Conservation (phyloP, 2,329 filamentous ascomycete species). For the Talaromyces amestolkiae region DNA sequence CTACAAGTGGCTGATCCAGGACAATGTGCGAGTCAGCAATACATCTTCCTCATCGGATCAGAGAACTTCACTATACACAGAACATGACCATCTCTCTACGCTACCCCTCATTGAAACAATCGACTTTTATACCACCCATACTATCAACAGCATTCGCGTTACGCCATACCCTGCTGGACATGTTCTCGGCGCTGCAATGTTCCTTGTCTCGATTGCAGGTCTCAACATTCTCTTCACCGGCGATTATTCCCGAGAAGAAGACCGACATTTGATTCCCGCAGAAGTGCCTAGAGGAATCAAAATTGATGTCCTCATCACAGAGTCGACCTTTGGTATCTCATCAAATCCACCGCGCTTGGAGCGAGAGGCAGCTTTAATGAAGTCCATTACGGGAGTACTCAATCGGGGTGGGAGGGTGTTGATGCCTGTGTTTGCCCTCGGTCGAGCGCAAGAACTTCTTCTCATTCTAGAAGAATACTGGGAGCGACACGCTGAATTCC, state of each 20-base stretch:
- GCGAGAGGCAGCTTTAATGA: slow-evolving; percentile 90
- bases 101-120: slow-evolving; percentile 95
- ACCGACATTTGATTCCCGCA: slow-evolving; percentile 91
- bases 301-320: slow-evolving; percentile 93
- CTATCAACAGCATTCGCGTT: slow-evolving; percentile 91
- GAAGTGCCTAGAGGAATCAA: slow-evolving; percentile 85
- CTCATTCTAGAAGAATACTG: slow-evolving; percentile 97
- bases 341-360: slow-evolving; percentile 88
- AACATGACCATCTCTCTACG: slow-evolving; percentile 90
- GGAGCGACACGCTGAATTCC: slow-evolving; percentile 81
- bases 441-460: slow-evolving; percentile 87
- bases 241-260: slow-evolving; percentile 93
- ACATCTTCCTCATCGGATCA: slow-evolving; percentile 62
- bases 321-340: slow-evolving; percentile 94
- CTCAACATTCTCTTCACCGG: slow-evolving; percentile 97
- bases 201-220: slow-evolving; percentile 92
- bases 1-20: slow-evolving; percentile 99
- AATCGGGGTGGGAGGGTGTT: slow-evolving; percentile 89
- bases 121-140: slow-evolving; percentile 97
- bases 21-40: slow-evolving; percentile 86
- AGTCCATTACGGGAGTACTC: slow-evolving; percentile 84
- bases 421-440: slow-evolving; percentile 93
- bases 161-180: slow-evolving; percentile 96
- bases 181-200: slow-evolving; percentile 98
- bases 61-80: slow-evolving; percentile 75